Percentiles rank a stretch among this genome's conserved stretches.
These are phyloP conservation scores for Piloderma croceum DNA, from an alignment of 768 basidiomycete species.

Conservation along the genomic window DNA sequence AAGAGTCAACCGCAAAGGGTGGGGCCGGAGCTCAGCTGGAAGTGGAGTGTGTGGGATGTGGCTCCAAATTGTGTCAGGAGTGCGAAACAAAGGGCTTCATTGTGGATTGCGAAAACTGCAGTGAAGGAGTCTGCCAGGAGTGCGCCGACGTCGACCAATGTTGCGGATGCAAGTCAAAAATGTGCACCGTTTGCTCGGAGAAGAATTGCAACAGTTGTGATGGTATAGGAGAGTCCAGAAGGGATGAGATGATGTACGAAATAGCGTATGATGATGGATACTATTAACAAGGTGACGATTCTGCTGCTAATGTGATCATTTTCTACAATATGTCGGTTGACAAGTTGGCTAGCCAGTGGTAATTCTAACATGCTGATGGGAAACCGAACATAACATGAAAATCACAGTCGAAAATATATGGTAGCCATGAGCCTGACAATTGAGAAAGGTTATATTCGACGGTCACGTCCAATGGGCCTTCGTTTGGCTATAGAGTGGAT, in stretches of 20 bases:
- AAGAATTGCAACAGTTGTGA: not conserved
- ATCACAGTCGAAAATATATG: too few relatives aligned
- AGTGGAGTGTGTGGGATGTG: not conserved
- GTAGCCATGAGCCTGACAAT: too few relatives aligned
- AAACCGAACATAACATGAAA: too few relatives aligned
- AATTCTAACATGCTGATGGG: too few relatives aligned
- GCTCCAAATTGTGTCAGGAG: not conserved
- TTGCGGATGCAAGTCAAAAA: not conserved
- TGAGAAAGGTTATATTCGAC: too few relatives aligned
- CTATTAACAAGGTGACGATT: not conserved
- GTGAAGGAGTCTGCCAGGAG: not conserved
- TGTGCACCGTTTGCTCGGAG: not conserved
- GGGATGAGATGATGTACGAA: not conserved
- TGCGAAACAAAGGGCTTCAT: not conserved
- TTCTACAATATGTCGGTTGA: too few relatives aligned
- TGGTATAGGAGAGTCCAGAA: not conserved
- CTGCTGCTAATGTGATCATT: too few relatives aligned
- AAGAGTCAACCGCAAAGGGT: not conserved
- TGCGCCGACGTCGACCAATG: not conserved
- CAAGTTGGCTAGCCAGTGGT: too few relatives aligned
- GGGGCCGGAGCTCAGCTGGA: not conserved
- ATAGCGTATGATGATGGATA: not conserved
- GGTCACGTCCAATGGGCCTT: too few relatives aligned
- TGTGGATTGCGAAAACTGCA: not conserved
- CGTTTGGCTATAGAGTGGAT: too few relatives aligned